These are phyloP conservation scores for Botrytis aclada DNA, from an alignment of 2,329 filamentous ascomycete genomes.

Conservation along the genomic window DNA sequence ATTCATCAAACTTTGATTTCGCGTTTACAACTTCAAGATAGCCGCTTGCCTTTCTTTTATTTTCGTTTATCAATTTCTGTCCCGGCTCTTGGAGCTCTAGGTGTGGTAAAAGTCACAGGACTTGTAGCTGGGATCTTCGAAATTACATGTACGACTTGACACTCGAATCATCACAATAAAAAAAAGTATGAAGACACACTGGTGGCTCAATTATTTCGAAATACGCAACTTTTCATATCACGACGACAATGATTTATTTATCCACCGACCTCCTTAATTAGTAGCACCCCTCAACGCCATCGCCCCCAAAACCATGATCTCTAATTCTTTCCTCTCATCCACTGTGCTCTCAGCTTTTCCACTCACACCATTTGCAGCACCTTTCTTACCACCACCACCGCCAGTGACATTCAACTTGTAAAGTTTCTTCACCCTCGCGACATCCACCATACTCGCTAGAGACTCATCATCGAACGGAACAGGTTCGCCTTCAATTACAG, in stretches of 20 bases:
- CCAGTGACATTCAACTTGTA: constrained; percentile 75
- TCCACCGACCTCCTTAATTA: constrained; percentile 23
- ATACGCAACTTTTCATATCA: no score
- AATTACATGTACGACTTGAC: background rate
- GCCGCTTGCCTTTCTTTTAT: no score
- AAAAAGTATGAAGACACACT: background rate
- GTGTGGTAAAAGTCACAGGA: no score
- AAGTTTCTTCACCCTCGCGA: constrained; percentile 71
- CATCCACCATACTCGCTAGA: constrained; percentile 59
- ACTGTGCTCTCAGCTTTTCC: constrained; percentile 35
- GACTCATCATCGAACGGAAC: constrained; percentile 60
- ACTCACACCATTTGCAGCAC: constrained; percentile 10
- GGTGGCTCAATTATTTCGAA: background rate
- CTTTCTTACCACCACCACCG: constrained; percentile 26
- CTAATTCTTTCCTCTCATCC: constrained; percentile 54
- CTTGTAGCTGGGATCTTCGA: background rate
- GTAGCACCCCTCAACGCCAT: constrained; percentile 70
- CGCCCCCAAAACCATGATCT: constrained; percentile 66
- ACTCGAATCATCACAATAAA: background rate
- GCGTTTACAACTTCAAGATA: no score
- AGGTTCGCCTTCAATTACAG: constrained; percentile 59
- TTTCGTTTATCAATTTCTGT: no score
- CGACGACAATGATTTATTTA: background rate
- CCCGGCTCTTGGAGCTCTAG: no score
- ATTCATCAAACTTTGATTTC: no score